Base-by-base conservation (phyloP, 805 yeast genomes). In the Cyberlindnera saturnus region DNA sequence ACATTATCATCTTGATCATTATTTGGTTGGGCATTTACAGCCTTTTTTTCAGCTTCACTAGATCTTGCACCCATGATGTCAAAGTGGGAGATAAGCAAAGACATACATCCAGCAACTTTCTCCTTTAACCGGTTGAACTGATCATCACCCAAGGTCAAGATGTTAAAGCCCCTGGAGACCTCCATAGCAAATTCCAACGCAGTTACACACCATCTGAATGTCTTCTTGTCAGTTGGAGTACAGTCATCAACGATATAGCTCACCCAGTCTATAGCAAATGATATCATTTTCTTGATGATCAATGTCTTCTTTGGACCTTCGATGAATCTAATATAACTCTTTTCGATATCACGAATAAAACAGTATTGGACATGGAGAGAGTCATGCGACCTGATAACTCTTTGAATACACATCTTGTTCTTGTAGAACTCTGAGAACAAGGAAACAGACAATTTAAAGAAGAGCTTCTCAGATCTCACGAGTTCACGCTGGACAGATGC, bases 11-110 rank as follows among this genome's bases (percentile, higher is more conserved):
- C 72, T 57, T 76, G 79, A 52, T 76, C 63, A 7, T 77, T 75
- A 29, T 65, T 67, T 39, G 67, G 65, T 26, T 57, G 57, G 44
- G 57, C 62, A 37, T 49, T 56, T 56, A 71, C 73, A 39, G 75
- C 70, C 52, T 75, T 81, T 41, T 78, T 80, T 67, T 74, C 64
- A 61, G 76, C 48, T 43, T 54, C 76, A 73, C 61, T 82, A 1
- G 96, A 85, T 56, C 98, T 75, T 0, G 97, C 97, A 39, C 98
- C 98, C 96, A 91, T 93, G 41, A 93, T 89, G 65, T 93, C 99
- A 58, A 93, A 93, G 65, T 93, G 98, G 0, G 96, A 87, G 49
- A 93, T 91, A 46, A 93, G 70, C 40, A 93, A 69, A 2, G 97
- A 82, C 89, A 93, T 87, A 64, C 97, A 89, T 1, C 95, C 86